Evolutionary conservation across 768 basidiomycete species (phyloP), one percentile per base, ranked within the genome.

Genomic region (Sarcodon sp.): DNA sequence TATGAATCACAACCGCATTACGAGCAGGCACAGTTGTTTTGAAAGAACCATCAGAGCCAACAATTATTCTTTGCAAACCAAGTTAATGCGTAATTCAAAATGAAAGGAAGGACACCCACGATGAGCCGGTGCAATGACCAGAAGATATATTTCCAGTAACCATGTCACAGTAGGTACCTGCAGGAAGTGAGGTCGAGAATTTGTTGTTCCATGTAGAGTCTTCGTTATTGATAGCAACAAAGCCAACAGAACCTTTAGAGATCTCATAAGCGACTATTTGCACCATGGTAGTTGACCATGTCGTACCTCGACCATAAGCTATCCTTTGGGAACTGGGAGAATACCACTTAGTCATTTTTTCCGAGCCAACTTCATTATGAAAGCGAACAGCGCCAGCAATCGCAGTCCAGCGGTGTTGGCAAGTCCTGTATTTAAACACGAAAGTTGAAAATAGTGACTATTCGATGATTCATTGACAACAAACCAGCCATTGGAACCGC

Each of bases 151-250:
- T 58, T 8, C 80, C 80, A 44, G 67, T 71, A 33, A 81, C 66
- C 15, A 83, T 76, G 58, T 86, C 77, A 61, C 83, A 84, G 54
- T 83, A 84, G 4, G 61, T 59, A 0, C 79, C 81, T 18, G 61
- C 70, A 0, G 80, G 70, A 7, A 84, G 61, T 0, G 74, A 71
- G 0, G 81, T 83, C 13, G 62, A 57, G 58, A 84, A 83, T 0
- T 72, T 74, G 0, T 69, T 47, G 7, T 52, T 73, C 82, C 83
- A 84, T 0, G 62, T 54, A 4, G 66, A 64, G 50, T 80, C 76
- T 4, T 61, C 71, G 51, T 83, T 83, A 57, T 84, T 84, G 54
- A 84, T 83, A 0, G 72, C 80, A 1, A 82, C 75, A 50, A 77
- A 81, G 3, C 81, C 80, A 38, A 62, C 57, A 0, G 74, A 60